A percentile compares a stretch with the other conserved stretches of the same genome.
These are phyloP conservation scores for Quercus mongolica DNA, from an alignment of 306 rosid species.

Conservation along the genomic window DNA sequence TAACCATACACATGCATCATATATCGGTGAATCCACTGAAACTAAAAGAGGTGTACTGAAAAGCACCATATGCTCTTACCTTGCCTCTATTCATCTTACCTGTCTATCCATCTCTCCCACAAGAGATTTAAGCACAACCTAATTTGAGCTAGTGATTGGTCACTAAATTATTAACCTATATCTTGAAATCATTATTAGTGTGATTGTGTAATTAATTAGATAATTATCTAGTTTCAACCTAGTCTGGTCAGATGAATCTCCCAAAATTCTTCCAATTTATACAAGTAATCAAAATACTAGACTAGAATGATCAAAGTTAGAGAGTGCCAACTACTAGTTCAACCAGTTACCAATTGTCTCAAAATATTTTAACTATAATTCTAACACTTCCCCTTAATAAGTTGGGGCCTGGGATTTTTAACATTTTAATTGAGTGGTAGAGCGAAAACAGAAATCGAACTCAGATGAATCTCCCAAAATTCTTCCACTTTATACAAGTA, in stretches of 20 bases:
- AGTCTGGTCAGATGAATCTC: not conserved
- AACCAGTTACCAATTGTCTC: slow-evolving; percentile 3
- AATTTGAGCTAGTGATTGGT: not conserved
- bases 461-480: not conserved
- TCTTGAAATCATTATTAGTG: not conserved
- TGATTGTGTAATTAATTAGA: not conserved
- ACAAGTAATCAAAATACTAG: not conserved
- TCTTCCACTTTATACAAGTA: slow-evolving; percentile 1
- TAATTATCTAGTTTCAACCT: not conserved
- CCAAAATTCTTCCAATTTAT: slow-evolving; percentile 10
- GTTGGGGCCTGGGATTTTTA: too few relatives aligned
- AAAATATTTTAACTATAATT: too few relatives aligned
- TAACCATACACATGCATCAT: not conserved
- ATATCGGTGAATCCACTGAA: slow-evolving; percentile 1
- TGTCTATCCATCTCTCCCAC: slow-evolving; percentile 20
- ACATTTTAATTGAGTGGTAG: too few relatives aligned
- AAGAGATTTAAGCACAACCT: not conserved
- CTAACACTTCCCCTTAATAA: too few relatives aligned
- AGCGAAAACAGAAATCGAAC: too few relatives aligned
- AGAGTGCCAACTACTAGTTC: not conserved
- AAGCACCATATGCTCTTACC: slow-evolving; percentile 11
- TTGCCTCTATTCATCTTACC: not conserved
- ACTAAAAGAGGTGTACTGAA: slow-evolving; percentile 21
- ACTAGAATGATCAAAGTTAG: slow-evolving; percentile 1
- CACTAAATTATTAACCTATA: not conserved